Evolutionary conservation across 2,329 filamentous ascomycete species (phyloP).

Genomic region (Verticillium albo-atrum): DNA sequence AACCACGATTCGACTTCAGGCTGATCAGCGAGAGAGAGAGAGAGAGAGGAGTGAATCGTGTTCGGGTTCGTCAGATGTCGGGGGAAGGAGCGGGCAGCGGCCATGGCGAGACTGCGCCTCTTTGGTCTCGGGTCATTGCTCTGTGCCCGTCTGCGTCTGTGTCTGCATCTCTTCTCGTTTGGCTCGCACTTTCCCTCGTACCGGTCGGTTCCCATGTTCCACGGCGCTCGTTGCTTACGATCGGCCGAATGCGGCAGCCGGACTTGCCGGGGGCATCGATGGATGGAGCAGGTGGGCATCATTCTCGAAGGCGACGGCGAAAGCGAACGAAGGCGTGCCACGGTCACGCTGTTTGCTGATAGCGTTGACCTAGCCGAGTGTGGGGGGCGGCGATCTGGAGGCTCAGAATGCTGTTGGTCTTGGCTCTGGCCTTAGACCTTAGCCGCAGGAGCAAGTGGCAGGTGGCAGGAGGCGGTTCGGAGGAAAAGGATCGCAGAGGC

Average conservation of each 20-base stretch:
- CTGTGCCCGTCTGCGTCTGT: too few relatives aligned
- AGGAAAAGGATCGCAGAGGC: too few relatives aligned
- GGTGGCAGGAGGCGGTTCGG: not conserved
- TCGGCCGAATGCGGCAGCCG: not conserved
- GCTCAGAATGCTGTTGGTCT: not conserved
- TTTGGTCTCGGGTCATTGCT: too few relatives aligned
- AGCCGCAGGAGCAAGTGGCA: not conserved
- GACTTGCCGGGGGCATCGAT: not conserved
- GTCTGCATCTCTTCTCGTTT: too few relatives aligned
- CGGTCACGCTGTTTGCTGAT: not conserved
- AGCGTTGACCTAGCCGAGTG: not conserved
- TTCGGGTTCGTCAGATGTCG: not conserved
- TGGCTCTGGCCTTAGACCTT: too few relatives aligned
- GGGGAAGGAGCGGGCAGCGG: too few relatives aligned
- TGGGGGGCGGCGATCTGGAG: not conserved
- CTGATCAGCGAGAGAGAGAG: not conserved
- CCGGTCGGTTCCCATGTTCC: not conserved
- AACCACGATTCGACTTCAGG: not conserved
- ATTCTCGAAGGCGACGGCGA: not conserved
- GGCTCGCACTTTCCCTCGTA: not conserved
- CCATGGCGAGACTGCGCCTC: not conserved
- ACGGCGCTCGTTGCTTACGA: not conserved
- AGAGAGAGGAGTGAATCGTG: not conserved
- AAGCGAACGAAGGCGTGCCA: not conserved
- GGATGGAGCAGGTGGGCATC: not conserved